Evolutionary conservation across 2,329 filamentous ascomycete genomes (phyloP).

Genomic region (Ophiostoma ips): DNA sequence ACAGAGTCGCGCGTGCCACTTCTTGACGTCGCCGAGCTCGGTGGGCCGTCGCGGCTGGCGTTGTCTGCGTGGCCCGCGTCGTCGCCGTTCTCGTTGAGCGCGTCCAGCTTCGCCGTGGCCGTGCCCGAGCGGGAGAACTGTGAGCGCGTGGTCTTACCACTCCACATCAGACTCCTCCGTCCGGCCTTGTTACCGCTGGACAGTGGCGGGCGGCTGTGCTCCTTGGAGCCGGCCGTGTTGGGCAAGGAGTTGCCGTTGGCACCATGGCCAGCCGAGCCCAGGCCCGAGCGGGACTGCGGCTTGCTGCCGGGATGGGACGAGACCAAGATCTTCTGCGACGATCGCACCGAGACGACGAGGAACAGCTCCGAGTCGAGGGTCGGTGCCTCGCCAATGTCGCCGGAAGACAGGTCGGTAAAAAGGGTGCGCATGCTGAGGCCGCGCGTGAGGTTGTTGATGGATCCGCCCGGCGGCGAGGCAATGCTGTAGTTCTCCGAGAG

Average conservation of each 20-base stretch:
- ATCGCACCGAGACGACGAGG: constrained; percentile 67
- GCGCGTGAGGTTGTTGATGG: constrained; percentile 49
- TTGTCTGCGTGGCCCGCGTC: constrained; percentile 24
- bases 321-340: constrained; percentile 35
- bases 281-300: constrained; percentile 38
- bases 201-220: constrained; percentile 33
- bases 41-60: constrained; percentile 35
- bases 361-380: constrained; percentile 61
- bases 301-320: constrained; percentile 19
- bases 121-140: constrained; percentile 37
- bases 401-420: constrained; percentile 71
- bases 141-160: constrained; percentile 40
- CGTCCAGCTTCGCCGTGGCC: constrained; percentile 35
- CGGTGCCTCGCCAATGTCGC: constrained; percentile 51
- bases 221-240: constrained; percentile 22
- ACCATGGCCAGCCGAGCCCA: constrained; percentile 25
- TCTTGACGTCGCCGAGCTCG: constrained; percentile 43
- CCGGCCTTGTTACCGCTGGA: constrained; percentile 38
- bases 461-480: constrained; percentile 61
- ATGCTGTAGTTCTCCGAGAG: constrained; percentile 76
- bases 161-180: constrained; percentile 58
- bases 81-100: constrained; percentile 40
- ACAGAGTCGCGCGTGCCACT: constrained; percentile 8
- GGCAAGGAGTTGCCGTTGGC: constrained; percentile 24
- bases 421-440: constrained; percentile 65